Conservation (phyloP, 176 grass and related monocot species). For the Oryza australiensis region DNA sequence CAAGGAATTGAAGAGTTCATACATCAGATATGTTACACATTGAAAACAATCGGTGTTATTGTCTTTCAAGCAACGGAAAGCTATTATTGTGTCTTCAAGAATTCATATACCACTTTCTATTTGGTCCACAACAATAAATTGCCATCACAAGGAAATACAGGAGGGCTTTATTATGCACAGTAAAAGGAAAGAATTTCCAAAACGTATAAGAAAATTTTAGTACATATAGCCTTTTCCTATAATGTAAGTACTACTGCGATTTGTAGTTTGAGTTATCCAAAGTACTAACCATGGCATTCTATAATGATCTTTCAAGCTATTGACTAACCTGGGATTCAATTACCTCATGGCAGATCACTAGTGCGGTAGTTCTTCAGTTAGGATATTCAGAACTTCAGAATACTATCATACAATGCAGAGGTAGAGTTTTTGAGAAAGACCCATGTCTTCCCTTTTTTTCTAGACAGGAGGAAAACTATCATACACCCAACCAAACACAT, state of each 20-base stretch:
- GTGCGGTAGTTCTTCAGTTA: not conserved
- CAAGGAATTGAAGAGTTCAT: not conserved
- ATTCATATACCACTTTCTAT: not conserved
- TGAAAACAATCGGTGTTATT: not conserved
- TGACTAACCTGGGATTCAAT: not conserved
- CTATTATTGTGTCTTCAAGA: constrained; percentile 4
- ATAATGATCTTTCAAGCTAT: not conserved
- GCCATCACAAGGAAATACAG: not conserved
- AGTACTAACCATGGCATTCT: not conserved
- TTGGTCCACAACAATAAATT: not conserved
- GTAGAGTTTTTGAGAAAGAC: not conserved
- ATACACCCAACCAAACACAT: not conserved
- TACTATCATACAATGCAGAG: not conserved
- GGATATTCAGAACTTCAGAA: not conserved
- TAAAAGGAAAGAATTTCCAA: not conserved
- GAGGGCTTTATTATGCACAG: not conserved
- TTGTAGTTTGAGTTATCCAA: not conserved
- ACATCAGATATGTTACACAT: not conserved
- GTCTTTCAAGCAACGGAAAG: not conserved
- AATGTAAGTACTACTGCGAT: not conserved
- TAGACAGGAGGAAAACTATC: not conserved
- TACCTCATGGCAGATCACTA: not conserved
- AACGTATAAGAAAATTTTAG: not conserved
- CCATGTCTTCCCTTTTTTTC: not conserved
- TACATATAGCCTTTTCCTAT: no score